Evolutionary conservation across 164 flowering plant species (phyloP), one percentile per base, ranked within the genome.

Genomic region (Tinospora cordifolia): DNA sequence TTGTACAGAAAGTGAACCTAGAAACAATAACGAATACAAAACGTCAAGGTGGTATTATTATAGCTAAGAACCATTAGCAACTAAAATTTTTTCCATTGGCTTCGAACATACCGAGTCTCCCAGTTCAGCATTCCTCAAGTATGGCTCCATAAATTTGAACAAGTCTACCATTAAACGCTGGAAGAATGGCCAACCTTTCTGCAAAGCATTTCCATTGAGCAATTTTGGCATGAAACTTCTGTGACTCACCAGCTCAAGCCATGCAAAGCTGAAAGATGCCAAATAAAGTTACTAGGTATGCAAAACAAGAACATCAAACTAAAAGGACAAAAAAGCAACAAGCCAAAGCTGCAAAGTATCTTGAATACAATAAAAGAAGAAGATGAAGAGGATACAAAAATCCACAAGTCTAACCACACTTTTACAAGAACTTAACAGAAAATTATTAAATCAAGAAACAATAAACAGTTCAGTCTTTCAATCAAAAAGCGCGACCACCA

Each of bases 241-340:
- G 74, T 95, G 99, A 70, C 98, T 90, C 63, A 91, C 90, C 75
- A 95, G 84, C 79, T 92, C 97, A 69, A 95, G 92, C 99, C 99
- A 95, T n/a, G 87, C 96, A 85, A 87, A 92, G 81, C 99, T 95
- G 91, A 58, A 78, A 78, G 62, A 44, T 69, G 14, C 11, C 30
- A 69, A 65, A n/a, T 39, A 30, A 78, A 71, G 70, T 75, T 51
- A 78, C 36, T 26, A 0, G 27, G 9, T 26, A 14, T 15, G 15
- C 17, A 71, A 44, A 62, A 51, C 66, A 64, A 54, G 14, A 70
- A 41, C 44, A 17, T 8, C n/a, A 63, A 17, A 63, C 8, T 46
- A 59, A 15, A 40, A 11, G 13, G 46, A 8, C 15, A 11, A 19
- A 54, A 62, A 54, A 54, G 47, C 47, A 17, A 54, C 5, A 4